These are phyloP conservation scores for Diutina mesorugosa DNA, from an alignment of 1,139 yeast genomes.

Conservation along the genomic window DNA sequence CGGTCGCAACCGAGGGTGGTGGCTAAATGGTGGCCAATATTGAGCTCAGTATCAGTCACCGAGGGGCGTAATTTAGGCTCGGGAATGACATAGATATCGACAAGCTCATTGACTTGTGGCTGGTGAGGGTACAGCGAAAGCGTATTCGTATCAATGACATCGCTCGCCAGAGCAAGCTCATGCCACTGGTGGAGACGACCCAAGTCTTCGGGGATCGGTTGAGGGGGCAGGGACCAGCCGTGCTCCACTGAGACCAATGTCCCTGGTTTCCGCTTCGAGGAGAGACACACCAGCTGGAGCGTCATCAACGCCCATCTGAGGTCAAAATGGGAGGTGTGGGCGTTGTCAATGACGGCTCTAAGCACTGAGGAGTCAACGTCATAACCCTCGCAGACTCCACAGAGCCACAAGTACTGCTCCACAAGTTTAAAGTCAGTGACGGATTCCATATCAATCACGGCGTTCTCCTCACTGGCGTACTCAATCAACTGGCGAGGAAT, in stretches of 20 bases:
- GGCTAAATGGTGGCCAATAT: slow-evolving; percentile 17
- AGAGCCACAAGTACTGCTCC: slow-evolving; percentile 26
- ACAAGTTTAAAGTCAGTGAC: slow-evolving; percentile 9
- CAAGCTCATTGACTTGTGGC: slow-evolving; percentile 21
- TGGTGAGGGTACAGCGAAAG: slow-evolving; percentile 27
- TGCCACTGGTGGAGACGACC: slow-evolving; percentile 7
- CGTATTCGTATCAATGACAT: slow-evolving; percentile 18
- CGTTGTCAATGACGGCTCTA: slow-evolving; percentile 15
- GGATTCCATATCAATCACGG: slow-evolving; percentile 18
- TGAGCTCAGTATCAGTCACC: slow-evolving; percentile 21
- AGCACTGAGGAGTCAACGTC: slow-evolving; percentile 22
- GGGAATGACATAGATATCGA: slow-evolving; percentile 18
- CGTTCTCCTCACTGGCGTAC: slow-evolving; percentile 27
- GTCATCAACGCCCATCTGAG: slow-evolving; percentile 37
- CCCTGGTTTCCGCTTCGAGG: neutral
- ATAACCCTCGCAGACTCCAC: slow-evolving; percentile 24
- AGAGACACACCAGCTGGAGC: slow-evolving; percentile 15
- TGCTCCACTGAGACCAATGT: neutral
- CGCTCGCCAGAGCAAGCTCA: slow-evolving; percentile 27
- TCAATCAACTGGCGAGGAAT: slow-evolving; percentile 44
- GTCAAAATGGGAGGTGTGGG: slow-evolving; percentile 18
- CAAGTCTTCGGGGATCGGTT: neutral
- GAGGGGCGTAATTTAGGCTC: slow-evolving; percentile 13
- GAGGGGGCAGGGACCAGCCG: neutral
- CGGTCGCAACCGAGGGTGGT: neutral